These are phyloP conservation scores for Aspergillus ellipticus DNA, from an alignment of 495 filamentous ascomycete genomes.

Conservation along the genomic window DNA sequence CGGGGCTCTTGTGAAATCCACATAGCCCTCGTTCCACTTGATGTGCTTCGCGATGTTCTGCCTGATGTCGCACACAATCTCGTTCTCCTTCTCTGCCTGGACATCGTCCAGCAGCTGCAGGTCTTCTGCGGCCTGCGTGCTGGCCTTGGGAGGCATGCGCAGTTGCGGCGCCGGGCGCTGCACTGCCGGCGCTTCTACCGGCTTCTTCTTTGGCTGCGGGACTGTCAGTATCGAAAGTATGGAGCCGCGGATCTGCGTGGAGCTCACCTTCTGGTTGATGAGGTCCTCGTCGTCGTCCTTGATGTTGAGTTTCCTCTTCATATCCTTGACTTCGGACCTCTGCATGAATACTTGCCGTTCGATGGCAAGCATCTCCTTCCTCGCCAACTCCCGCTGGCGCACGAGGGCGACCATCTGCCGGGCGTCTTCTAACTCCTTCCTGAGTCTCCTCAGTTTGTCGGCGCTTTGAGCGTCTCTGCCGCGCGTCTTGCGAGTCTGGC, in stretches of 20 bases:
- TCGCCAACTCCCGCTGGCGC: slow-evolving; percentile 70
- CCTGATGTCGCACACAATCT: slow-evolving; percentile 72
- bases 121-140: slow-evolving; percentile 64
- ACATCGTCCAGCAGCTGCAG: slow-evolving; percentile 71
- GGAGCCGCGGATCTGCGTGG: neutral
- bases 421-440: slow-evolving; percentile 88
- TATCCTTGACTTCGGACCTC: slow-evolving; percentile 73
- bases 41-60: slow-evolving; percentile 75
- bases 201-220: slow-evolving; percentile 64
- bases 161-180: slow-evolving; percentile 57
- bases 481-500: slow-evolving; percentile 90
- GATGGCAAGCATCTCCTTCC: slow-evolving; percentile 68
- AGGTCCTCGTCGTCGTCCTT: slow-evolving; percentile 94
- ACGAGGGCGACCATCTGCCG: slow-evolving; percentile 74
- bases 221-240: slow-evolving; percentile 28
- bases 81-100: slow-evolving; percentile 76
- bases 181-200: slow-evolving; percentile 47
- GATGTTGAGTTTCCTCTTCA: slow-evolving; percentile 82
- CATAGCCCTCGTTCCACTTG: slow-evolving; percentile 79
- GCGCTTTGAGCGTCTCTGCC: slow-evolving; percentile 88
- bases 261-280: slow-evolving; percentile 82
- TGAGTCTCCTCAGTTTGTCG: slow-evolving; percentile 87
- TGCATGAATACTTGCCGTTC: slow-evolving; percentile 78
- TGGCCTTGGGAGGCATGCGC: slow-evolving; percentile 66
- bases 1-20: slow-evolving; percentile 79